These are phyloP conservation scores for Peribolospora baueri DNA, from an alignment of 768 basidiomycete species.

Conservation along the genomic window DNA sequence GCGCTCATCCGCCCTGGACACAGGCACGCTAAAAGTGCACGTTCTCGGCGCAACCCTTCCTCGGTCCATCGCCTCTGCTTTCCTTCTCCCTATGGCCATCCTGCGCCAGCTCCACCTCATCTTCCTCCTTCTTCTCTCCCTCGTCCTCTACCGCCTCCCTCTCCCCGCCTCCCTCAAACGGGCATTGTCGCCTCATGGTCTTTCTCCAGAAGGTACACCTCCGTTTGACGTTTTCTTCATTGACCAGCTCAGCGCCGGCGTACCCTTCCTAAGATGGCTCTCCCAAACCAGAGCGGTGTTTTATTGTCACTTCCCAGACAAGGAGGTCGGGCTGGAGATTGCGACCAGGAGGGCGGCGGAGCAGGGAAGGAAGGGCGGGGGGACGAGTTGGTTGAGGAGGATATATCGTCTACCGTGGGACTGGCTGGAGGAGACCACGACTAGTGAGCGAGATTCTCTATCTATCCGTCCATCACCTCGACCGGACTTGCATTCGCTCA, in stretches of 20 bases:
- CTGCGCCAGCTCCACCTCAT: slow-evolving; percentile 66
- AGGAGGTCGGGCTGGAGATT: slow-evolving; percentile 34
- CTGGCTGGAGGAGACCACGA: slow-evolving; percentile 66
- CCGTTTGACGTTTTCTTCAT: slow-evolving; percentile 62
- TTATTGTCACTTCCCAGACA: slow-evolving; percentile 92
- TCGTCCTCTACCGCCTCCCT: slow-evolving; percentile 9
- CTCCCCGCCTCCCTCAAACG: slow-evolving; percentile 17
- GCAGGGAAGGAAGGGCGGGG: slow-evolving; percentile 1
- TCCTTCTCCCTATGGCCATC: slow-evolving; percentile 76
- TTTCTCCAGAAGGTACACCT: slow-evolving; percentile 7
- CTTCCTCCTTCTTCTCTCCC: slow-evolving; percentile 30
- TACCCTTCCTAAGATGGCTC: slow-evolving; percentile 51
- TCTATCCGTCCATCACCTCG: background rate
- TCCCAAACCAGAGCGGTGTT: slow-evolving; percentile 65
- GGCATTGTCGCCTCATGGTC: slow-evolving; percentile 5
- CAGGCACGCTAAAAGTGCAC: slow-evolving; percentile 59
- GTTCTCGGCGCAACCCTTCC: slow-evolving; percentile 52
- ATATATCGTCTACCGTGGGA: slow-evolving; percentile 78
- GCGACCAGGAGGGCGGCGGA: slow-evolving; percentile 20
- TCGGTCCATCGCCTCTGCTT: slow-evolving; percentile 46
- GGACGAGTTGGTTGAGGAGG: slow-evolving; percentile 30
- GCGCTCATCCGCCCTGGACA: background rate
- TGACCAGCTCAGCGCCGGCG: slow-evolving; percentile 78
- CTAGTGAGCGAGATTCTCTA: slow-evolving; percentile 30
- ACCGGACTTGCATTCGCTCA: too few relatives aligned